Evolutionary conservation across 208 protist species (phyloP), one percentile per base, ranked within the genome.

Genomic region (Wallacemonas sp.): DNA sequence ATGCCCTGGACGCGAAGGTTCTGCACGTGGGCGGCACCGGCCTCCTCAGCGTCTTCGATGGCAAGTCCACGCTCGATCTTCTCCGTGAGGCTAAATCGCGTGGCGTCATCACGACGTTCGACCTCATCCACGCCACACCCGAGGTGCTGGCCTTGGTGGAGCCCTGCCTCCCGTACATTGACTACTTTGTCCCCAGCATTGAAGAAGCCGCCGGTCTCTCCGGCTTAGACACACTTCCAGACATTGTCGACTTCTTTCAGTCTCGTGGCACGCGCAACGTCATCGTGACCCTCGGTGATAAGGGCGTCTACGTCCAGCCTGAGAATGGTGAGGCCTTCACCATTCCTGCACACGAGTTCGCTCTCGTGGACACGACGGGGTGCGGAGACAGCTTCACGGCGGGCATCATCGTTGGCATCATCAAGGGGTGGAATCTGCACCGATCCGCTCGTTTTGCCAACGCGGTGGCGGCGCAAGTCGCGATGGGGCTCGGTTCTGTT

Each of bases 101-200:
- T n/a, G 54, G 60, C 17, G 54, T 70, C 21, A 49, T 66, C 27
- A 72, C 65, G 5, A 60, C 49, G 38, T 71, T 68, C 45, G 59
- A 68, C 60, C 28, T 71, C 39, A 72, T 72, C 21, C 71, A 67
- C 65, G 64, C 54, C 26, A 77, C 53, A 45, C n/a, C n/a, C 9
- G 39, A 41, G 26, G 67, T 67, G 24, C 72, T 67, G 6, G 46
- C 46, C 21, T 22, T 77, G 15, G 56, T 64, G n/a, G 36, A 46
- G 34, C 65, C 60, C 38, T 67, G 66, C 14, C 60, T 68, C 34
- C 66, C 41, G 1, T 72, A 41, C 60, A 62, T 72, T 36, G 66
- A 68, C 26, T 72, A 72, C 62, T 62, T 77, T 55, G 62, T 68
- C 54, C 72, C 44, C 27, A 68, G 28, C 4, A 27, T 69, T 26